Conservation (phyloP, 495 filamentous ascomycete species). For the Hyaloscypha hepaticicola region DNA sequence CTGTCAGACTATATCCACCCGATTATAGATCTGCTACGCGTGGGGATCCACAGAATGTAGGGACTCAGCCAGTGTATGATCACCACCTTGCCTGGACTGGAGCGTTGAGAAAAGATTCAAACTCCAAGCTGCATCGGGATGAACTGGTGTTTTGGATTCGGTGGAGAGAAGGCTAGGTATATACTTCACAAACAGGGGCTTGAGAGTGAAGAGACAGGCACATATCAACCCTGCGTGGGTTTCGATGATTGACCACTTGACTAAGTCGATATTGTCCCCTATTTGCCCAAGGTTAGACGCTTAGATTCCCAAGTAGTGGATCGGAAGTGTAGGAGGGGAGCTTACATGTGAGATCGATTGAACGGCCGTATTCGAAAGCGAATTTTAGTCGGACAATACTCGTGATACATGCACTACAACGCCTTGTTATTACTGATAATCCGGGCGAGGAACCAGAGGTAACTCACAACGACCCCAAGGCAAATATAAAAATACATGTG, state of each 20-base stretch:
- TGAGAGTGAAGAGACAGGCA: background rate
- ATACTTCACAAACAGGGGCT: background rate
- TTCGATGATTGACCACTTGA: background rate
- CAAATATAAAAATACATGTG: constrained; percentile 7
- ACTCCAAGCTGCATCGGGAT: no score
- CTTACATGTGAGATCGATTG: background rate
- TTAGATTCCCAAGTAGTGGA: background rate
- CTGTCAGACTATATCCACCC: no score
- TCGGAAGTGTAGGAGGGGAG: background rate
- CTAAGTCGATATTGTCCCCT: background rate
- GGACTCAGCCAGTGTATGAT: no score
- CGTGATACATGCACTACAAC: constrained; percentile 31
- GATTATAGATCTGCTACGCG: no score
- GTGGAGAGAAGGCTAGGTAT: background rate
- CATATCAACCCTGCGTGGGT: background rate
- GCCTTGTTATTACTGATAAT: constrained; percentile 5
- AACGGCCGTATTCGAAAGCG: background rate
- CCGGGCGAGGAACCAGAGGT: background rate
- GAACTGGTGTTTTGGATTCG: background rate
- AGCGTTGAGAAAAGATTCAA: no score
- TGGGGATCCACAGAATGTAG: no score
- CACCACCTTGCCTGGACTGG: no score
- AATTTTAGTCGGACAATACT: background rate
- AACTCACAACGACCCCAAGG: constrained; percentile 1
- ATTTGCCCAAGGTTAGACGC: background rate